Evolutionary conservation across 441 rosid genomes (phyloP).

Genomic region (Mallotus japonicus): DNA sequence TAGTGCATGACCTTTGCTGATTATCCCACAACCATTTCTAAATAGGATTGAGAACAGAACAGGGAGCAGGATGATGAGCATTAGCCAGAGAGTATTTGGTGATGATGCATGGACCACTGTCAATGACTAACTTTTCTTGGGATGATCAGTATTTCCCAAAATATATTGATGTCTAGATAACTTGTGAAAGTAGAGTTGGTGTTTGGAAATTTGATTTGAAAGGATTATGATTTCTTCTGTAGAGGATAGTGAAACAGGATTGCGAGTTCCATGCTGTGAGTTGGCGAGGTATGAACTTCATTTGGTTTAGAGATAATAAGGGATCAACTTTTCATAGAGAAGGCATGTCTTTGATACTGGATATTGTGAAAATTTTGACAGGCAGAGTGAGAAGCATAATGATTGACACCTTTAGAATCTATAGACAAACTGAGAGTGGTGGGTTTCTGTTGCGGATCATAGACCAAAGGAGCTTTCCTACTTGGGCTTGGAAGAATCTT

Average conservation of each 20-base stretch:
- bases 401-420: constrained; percentile 63
- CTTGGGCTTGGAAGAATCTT: constrained; percentile 74
- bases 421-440: constrained; percentile 84
- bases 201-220: constrained; percentile 68
- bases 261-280: constrained; percentile 65
- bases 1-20: constrained; percentile 2
- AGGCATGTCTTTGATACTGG: constrained; percentile 42
- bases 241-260: constrained; percentile 44
- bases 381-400: constrained; percentile 41
- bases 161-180: constrained; percentile 63
- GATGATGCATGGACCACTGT: constrained; percentile 80
- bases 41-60: constrained; percentile 93
- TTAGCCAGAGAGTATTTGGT: constrained; percentile 88
- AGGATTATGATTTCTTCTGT: constrained; percentile 45
- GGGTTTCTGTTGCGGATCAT: constrained; percentile 84
- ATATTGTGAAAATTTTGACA: constrained; percentile 43
- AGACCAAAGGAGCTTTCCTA: constrained; percentile 80
- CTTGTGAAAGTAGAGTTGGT: constrained; percentile 36
- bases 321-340: constrained; percentile 39
- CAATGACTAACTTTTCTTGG: constrained; percentile 75
- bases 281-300: constrained; percentile 67
- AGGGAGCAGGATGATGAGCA: constrained; percentile 49
- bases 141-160: constrained; percentile 93
- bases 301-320: constrained; percentile 56
- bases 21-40: constrained; percentile 26